phyloP scores from a whole-genome alignment of 257 asterid species.

The Thymus mandschuricus region DNA sequence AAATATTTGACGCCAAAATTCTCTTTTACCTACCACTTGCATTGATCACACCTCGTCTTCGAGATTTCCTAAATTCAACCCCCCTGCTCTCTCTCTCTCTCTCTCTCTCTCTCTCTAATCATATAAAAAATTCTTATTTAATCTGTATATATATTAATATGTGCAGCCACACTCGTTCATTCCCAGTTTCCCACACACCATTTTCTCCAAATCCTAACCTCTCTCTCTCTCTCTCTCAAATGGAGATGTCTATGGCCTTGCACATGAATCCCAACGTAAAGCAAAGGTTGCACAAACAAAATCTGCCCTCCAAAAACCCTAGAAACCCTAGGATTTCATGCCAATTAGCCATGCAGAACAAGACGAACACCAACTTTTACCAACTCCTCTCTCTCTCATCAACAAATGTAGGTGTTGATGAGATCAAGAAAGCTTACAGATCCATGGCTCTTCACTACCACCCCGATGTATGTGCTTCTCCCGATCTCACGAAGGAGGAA shows the following conservation, averaged over 20 bases:
- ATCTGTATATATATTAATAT: background rate
- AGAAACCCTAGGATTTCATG: slow-evolving; percentile 1
- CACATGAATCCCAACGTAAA: background rate
- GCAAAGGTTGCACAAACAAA: background rate
- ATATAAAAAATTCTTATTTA: too few relatives aligned
- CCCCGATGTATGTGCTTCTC: slow-evolving; percentile 46
- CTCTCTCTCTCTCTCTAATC: background rate
- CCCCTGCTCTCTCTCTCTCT: background rate
- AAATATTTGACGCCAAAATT: background rate
- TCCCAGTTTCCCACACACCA: background rate
- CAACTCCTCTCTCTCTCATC: slow-evolving; percentile 46
- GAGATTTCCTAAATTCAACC: background rate
- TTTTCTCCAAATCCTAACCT: background rate
- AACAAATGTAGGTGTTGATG: slow-evolving; percentile 43
- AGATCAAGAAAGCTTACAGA: slow-evolving; percentile 58
- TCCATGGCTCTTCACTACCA: slow-evolving; percentile 50
- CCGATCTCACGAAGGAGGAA: slow-evolving; percentile 36
- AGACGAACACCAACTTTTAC: slow-evolving; percentile 36
- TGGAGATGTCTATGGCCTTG: slow-evolving; percentile 31
- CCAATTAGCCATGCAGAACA: slow-evolving; percentile 14
- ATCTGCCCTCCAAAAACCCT: background rate
- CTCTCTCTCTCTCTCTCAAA: slow-evolving; percentile 23
- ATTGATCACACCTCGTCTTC: background rate
- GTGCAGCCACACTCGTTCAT: background rate
- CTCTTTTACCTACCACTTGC: background rate